A percentile compares a stretch with the other conserved stretches of the same genome.
phyloP scores from a whole-genome alignment of 495 filamentous ascomycete species.

The Gamarada debralockiae region DNA sequence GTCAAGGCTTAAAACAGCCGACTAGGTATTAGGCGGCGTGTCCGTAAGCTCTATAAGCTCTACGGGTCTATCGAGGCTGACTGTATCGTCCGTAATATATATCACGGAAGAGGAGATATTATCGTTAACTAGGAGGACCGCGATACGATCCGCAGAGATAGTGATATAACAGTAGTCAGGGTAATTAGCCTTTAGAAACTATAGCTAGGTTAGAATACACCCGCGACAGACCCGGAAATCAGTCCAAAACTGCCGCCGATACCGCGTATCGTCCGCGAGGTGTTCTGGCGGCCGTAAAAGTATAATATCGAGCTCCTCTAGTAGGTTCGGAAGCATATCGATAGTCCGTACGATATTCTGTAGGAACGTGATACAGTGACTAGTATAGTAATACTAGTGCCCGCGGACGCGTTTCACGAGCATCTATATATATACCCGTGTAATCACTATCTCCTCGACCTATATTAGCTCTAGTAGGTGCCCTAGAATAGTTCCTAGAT shows the following conservation, averaged over 20 bases:
- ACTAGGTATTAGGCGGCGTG: background rate
- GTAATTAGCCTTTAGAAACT: background rate
- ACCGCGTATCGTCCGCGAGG: background rate
- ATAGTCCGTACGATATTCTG: conserved; percentile 1
- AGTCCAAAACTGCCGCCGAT: background rate
- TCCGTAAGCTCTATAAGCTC: background rate
- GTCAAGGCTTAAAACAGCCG: background rate
- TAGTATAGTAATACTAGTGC: background rate
- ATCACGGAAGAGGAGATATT: background rate
- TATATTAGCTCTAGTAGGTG: background rate
- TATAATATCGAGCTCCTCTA: background rate
- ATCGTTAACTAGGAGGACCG: background rate
- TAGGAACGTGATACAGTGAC: background rate
- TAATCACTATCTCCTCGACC: background rate
- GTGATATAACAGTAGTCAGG: background rate
- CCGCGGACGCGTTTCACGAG: background rate
- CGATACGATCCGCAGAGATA: background rate
- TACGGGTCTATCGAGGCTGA: background rate
- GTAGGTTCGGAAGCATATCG: background rate
- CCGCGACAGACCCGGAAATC: background rate
- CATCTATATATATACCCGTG: background rate
- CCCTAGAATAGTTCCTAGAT: background rate
- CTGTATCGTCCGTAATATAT: background rate
- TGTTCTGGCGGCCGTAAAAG: background rate
- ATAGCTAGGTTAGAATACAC: background rate